A percentile compares a stretch with the other conserved stretches of the same genome.
These are phyloP conservation scores for Termitomyces sp. DNA, from an alignment of 768 basidiomycete species.

Conservation along the genomic window DNA sequence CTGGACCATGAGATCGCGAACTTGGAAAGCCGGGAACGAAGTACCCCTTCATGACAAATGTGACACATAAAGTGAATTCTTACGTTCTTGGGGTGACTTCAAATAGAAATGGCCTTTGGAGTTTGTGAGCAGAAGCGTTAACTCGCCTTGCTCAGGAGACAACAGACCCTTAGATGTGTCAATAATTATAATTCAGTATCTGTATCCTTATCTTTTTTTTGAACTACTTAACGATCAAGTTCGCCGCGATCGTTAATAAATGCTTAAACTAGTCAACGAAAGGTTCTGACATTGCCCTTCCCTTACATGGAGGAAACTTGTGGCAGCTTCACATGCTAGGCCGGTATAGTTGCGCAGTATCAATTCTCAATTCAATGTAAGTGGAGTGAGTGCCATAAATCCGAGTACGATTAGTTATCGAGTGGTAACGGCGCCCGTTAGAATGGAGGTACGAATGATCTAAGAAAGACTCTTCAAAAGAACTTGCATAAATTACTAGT, in stretches of 20 bases:
- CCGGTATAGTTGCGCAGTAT: too few species aligned
- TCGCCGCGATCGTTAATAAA: not conserved
- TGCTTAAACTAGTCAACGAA: not conserved
- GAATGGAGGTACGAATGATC: too few species aligned
- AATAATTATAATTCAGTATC: not conserved
- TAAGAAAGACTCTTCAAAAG: too few species aligned
- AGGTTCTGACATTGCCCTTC: not conserved
- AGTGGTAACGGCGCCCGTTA: too few species aligned
- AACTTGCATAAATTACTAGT: too few species aligned
- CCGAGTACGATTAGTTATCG: too few species aligned
- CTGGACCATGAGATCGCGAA: slow-evolving; percentile 51
- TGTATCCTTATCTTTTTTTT: slow-evolving; percentile 3
- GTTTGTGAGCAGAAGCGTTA: not conserved
- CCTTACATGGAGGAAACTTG: too few species aligned
- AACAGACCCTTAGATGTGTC: not conserved
- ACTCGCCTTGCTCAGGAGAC: not conserved
- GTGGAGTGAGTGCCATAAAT: too few species aligned
- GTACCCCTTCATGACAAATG: slow-evolving; percentile 1
- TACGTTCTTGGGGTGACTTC: not conserved
- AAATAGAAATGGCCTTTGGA: not conserved
- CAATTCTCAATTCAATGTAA: too few species aligned
- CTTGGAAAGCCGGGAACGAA: slow-evolving; percentile 20
- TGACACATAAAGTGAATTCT: not conserved
- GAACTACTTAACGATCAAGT: slow-evolving; percentile 3
- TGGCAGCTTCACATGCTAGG: too few species aligned